Evolutionary conservation across 78 protist species (phyloP), one percentile per base, ranked within the genome.

Genomic region (Dictyostelium citrinum): DNA sequence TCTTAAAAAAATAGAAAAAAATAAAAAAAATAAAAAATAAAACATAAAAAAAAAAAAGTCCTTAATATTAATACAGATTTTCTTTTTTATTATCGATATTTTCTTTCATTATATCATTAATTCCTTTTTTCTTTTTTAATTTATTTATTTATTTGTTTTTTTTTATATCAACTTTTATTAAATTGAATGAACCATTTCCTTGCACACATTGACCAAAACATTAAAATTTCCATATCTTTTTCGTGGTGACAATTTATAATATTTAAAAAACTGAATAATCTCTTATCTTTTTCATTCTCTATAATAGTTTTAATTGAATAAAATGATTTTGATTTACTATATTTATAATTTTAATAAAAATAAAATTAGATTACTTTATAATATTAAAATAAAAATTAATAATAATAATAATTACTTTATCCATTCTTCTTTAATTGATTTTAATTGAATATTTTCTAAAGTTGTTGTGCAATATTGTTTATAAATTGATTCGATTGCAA

Each of bases 371-470:
- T n/a, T n/a, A n/a, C n/a, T n/a, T n/a, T n/a, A n/a, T n/a, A n/a
- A n/a, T n/a, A n/a, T n/a, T n/a, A n/a, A n/a, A n/a, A n/a, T n/a
- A n/a, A n/a, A n/a, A n/a, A n/a, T n/a, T n/a, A n/a, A n/a, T n/a
- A n/a, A n/a, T n/a, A n/a, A n/a, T n/a, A n/a, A 39, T 29, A 85
- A 75, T n/a, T 86, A 86, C 92, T 77, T 86, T 74, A 86, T 86
- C 92, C 92, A 86, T 77, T 86, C 92, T n/a, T 86, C 92, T 77
- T 77, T 86, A 24, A 86, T 9, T 22, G 76, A 10, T 76, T 51
- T 24, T 31, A 86, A n/a, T 35, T 86, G 72, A 43, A 77, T 77
- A 33, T 12, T 51, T 64, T 86, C 92, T 39, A 86, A n/a, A 24
- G 43, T 24, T 11, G 77, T 27, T 16, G 92, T 60, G 11, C 20